A percentile compares a stretch with the other conserved stretches of the same genome.
Evolutionary conservation across 1,284 basidiomycete genomes (phyloP).

Genomic region (Puccinia horiana): DNA sequence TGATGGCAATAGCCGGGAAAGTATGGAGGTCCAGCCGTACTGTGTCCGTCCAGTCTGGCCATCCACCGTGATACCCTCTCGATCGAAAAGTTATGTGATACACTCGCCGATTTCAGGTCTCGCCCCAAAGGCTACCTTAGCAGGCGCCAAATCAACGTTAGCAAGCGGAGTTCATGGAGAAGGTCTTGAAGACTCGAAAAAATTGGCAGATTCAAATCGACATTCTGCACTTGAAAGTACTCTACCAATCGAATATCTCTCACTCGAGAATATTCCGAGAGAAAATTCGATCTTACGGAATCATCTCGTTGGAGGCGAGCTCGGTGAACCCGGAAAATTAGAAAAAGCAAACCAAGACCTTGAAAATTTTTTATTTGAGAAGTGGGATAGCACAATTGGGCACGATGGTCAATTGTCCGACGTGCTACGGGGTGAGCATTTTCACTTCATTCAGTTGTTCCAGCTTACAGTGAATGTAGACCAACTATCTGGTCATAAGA

Average conservation of each 20-base stretch:
- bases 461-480: background rate
- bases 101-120: no score
- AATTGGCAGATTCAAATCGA: background rate
- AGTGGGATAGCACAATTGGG: background rate
- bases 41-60: no score
- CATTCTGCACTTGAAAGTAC: background rate
- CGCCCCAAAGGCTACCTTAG: no score
- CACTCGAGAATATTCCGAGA: background rate
- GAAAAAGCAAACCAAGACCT: background rate
- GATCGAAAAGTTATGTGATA: no score
- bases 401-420: background rate
- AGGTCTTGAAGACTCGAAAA: background rate
- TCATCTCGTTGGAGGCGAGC: background rate
- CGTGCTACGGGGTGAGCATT: background rate
- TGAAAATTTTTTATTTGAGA: background rate
- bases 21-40: no score
- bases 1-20: no score
- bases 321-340: background rate
- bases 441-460: background rate
- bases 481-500: background rate
- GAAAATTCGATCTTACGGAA: background rate
- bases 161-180: background rate
- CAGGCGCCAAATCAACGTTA: no score
- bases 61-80: no score
- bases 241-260: background rate